Evolutionary conservation across 805 yeast genomes (phyloP).

Genomic region (Pichia pseudocactophila): DNA sequence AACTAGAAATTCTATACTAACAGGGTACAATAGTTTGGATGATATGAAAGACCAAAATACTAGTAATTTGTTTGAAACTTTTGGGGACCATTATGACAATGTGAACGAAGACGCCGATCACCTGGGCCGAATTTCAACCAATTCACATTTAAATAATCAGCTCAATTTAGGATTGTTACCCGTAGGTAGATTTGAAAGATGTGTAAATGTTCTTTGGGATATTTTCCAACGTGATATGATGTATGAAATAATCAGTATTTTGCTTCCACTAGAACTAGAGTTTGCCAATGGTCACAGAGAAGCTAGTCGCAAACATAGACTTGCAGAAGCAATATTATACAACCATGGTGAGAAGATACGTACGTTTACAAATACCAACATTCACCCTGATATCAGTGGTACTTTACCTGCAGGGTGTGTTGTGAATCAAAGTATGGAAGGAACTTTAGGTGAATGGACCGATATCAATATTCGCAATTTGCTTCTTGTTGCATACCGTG

Average conservation of each 20-base stretch:
- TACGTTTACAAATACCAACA: slow-evolving; percentile 10
- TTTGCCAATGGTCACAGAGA: slow-evolving; percentile 9
- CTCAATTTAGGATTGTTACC: slow-evolving; percentile 9
- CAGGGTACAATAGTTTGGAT: neutral
- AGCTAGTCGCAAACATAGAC: slow-evolving; percentile 2
- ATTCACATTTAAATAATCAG: neutral
- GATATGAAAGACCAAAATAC: neutral
- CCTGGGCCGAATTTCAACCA: no score
- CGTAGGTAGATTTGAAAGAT: slow-evolving; percentile 11
- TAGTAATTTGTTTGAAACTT: neutral
- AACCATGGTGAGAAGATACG: slow-evolving; percentile 6
- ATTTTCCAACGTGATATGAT: slow-evolving; percentile 10
- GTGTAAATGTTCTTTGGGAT: slow-evolving; percentile 12
- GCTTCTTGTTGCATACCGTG: slow-evolving; percentile 40
- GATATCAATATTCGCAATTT: slow-evolving; percentile 31
- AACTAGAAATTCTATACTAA: neutral
- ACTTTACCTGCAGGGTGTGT: neutral
- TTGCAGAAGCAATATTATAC: slow-evolving; percentile 9
- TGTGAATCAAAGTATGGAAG: slow-evolving; percentile 1
- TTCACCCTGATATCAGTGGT: slow-evolving; percentile 11
- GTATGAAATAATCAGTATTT: slow-evolving; percentile 8
- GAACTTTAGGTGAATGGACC: slow-evolving; percentile 12
- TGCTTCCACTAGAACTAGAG: slow-evolving; percentile 13
- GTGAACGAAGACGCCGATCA: neutral
- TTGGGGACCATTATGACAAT: neutral